These are phyloP conservation scores for Staphylotrichum tortipilum DNA, from an alignment of 495 filamentous ascomycete genomes.

Conservation along the genomic window DNA sequence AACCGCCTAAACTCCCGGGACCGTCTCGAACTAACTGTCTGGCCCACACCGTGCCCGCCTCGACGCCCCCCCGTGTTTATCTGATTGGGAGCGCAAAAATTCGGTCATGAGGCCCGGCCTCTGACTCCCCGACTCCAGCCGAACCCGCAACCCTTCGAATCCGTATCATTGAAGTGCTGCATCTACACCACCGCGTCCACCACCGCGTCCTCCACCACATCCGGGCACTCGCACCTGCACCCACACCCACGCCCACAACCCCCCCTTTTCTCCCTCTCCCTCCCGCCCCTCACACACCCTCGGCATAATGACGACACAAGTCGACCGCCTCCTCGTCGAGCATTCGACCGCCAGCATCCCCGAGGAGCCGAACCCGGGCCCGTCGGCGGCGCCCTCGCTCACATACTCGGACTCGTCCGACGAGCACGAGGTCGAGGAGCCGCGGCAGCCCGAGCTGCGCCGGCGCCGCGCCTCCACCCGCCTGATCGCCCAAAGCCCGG, in stretches of 20 bases:
- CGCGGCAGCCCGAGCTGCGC: slow-evolving; percentile 30
- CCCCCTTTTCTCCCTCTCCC: neutral
- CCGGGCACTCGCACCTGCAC: too few relatives aligned
- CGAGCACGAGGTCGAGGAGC: slow-evolving; percentile 33
- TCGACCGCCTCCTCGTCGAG: slow-evolving; percentile 23
- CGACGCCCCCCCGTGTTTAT: neutral
- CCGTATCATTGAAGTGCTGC: too few relatives aligned
- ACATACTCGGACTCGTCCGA: slow-evolving; percentile 43
- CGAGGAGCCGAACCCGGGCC: slow-evolving; percentile 24
- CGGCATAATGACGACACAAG: slow-evolving; percentile 20
- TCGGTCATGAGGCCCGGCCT: slow-evolving; percentile 8
- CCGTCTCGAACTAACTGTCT: too few relatives aligned
- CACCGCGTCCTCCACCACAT: too few relatives aligned
- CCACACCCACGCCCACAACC: too few relatives aligned
- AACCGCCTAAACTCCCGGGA: neutral
- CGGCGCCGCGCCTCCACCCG: slow-evolving; percentile 69
- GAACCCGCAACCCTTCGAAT: too few relatives aligned
- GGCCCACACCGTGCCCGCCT: neutral
- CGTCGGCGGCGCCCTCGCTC: slow-evolving; percentile 41
- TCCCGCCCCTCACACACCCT: neutral
- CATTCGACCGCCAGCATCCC: slow-evolving; percentile 26
- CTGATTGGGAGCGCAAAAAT: neutral
- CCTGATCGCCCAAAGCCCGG: slow-evolving; percentile 64
- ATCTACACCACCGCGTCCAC: neutral
- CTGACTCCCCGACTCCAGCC: neutral